Evolutionary conservation across 176 grass and related monocot genomes (phyloP), one percentile per base, ranked within the genome.

Genomic region (Raddia guianensis): DNA sequence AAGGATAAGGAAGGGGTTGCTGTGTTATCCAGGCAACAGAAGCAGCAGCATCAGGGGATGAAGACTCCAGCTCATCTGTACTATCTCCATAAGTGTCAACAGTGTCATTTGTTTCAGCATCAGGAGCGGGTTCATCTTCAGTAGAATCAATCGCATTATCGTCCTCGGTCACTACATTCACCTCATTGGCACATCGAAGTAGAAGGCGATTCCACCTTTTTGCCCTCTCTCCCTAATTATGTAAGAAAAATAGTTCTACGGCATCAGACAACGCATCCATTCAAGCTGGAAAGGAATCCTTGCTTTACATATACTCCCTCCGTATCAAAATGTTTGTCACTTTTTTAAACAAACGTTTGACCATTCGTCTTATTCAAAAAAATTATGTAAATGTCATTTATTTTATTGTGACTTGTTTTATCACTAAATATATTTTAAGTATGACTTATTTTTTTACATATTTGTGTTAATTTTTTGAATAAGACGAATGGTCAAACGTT

Each of bases 1-100:
- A 53, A 49, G 91, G 62, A 67, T 94, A 94, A 49, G 91, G 91
- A 55, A 85, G 91, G 59, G 86, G 91, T 43, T 86, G 86, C 71
- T 86, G 86, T 67, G 91, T 78, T 66, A 94, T 83, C 50, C 77
- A 87, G 43, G 65, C 62, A 63, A 65, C 44, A n/a, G 84, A 37
- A 72, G 18, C 5, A 57, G 9, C 72, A 12, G 85, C 66, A 14
- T 76, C 78, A 19, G 58, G 66, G n/a, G 18, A 42, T 21, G 66
- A 49, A n/a, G 85, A 57, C 0, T 70, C 85, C 3, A 50, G 42
- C 52, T 42, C 75, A 61, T 78, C 20, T 27, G 55, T 34, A 0
- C n/a, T 2, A 8, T 46, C 82, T 16, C 18, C 57, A 20, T 19
- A 8, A 3, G 62, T 18, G 1, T 43, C 27, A 12, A 9, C 40